Evolutionary conservation across 2,329 filamentous ascomycete species (phyloP).

Genomic region (Sporothrix pseudoabietina): DNA sequence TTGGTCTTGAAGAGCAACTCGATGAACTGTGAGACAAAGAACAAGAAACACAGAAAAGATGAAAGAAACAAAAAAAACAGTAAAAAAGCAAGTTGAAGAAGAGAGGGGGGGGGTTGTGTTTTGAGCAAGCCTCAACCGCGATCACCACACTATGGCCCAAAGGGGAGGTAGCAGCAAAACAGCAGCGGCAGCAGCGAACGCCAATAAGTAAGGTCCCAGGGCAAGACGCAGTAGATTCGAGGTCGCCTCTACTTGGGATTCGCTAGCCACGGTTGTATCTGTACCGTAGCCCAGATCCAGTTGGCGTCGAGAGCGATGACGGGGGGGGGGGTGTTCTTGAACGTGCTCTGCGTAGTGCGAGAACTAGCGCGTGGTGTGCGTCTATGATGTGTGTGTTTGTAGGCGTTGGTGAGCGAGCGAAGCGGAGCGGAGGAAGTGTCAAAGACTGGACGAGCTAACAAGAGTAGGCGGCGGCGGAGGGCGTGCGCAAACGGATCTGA

Average conservation of each 20-base stretch:
- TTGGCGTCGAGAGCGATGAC: constrained; percentile 22
- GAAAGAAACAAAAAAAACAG: constrained; percentile 1
- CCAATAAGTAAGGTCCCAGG: constrained; percentile 8
- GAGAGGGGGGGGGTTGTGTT: constrained; percentile 27
- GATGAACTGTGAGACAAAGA: constrained; percentile 9
- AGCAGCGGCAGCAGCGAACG: constrained; percentile 14
- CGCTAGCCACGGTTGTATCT: constrained; percentile 6
- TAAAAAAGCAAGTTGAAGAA: constrained; percentile 20
- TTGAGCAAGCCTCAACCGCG: constrained; percentile 28
- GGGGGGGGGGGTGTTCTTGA: constrained; percentile 18
- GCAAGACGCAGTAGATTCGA: background rate
- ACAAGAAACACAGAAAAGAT: constrained; percentile 6
- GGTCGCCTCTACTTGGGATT: constrained; percentile 17
- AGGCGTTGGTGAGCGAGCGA: constrained; percentile 22
- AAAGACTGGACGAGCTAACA: background rate
- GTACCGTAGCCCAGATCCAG: constrained; percentile 17
- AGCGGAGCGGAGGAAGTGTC: constrained; percentile 20
- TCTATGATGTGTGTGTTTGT: background rate
- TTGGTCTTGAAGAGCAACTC: constrained; percentile 34
- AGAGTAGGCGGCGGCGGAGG: background rate
- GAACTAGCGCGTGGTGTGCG: constrained; percentile 23
- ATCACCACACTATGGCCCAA: constrained; percentile 27
- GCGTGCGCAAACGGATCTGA: constrained; percentile 13
- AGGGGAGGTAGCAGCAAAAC: constrained; percentile 10
- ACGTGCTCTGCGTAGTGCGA: background rate